phyloP scores from a whole-genome alignment of 1,139 yeast genomes.

The Scheffersomyces stambukii region DNA sequence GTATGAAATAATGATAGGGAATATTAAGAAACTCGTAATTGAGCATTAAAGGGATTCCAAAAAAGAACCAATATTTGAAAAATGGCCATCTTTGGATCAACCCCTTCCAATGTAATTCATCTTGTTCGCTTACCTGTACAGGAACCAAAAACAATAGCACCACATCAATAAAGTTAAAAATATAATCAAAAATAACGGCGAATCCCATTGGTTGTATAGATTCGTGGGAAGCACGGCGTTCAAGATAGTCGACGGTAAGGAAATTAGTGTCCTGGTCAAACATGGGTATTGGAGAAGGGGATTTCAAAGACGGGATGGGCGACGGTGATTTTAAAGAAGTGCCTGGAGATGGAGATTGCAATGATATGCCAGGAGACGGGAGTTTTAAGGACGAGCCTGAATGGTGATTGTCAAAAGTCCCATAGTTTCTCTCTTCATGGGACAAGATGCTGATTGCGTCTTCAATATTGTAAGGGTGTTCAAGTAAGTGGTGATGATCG shows the following conservation, averaged over 20 bases:
- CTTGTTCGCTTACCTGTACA: too few species aligned
- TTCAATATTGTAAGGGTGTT: conserved; percentile 21
- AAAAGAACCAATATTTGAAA: conserved; percentile 24
- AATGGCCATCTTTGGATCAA: too few species aligned
- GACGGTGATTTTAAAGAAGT: too few species aligned
- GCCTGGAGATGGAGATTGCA: conserved; percentile 3
- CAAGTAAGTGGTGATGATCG: conserved; percentile 9
- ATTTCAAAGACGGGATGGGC: conserved; percentile 1
- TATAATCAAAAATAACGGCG: conserved; percentile 13
- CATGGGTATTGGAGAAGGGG: conserved; percentile 3
- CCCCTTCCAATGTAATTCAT: too few species aligned
- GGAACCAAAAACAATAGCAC: conserved; percentile 17
- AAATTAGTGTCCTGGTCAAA: too few species aligned
- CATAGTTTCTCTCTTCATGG: conserved; percentile 13
- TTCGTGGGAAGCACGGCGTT: conserved; percentile 5
- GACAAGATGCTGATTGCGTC: conserved; percentile 24
- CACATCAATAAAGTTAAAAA: conserved; percentile 16
- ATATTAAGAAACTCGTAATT: conserved; percentile 16
- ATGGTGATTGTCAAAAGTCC: conserved; percentile 4
- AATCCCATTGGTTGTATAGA: conserved; percentile 4
- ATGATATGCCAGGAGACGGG: too few species aligned
- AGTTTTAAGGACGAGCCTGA: conserved; percentile 1
- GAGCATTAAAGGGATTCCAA: conserved; percentile 16
- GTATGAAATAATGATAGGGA: conserved; percentile 5
- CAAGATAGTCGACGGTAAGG: conserved; percentile 4